These are phyloP conservation scores for Hanseniaspora lindneri DNA, from an alignment of 805 yeast genomes.

Conservation along the genomic window DNA sequence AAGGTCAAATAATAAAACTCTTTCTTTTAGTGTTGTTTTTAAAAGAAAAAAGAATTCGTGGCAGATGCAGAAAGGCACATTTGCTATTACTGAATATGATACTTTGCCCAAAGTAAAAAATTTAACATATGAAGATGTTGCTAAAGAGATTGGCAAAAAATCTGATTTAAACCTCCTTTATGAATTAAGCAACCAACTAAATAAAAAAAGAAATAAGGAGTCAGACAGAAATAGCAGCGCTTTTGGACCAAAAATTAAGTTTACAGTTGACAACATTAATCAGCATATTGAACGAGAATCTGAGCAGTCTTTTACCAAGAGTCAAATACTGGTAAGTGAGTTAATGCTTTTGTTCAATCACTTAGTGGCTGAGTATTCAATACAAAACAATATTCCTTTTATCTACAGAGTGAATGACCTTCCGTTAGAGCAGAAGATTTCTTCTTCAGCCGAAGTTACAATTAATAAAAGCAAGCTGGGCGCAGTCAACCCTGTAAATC, in stretches of 20 bases:
- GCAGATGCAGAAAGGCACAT: background rate
- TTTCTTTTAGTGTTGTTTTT: slow-evolving; percentile 4
- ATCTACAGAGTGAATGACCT: slow-evolving; percentile 33
- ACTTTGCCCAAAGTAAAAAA: background rate
- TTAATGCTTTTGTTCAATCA: slow-evolving; percentile 71
- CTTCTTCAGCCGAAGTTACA: background rate
- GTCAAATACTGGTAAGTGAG: slow-evolving; percentile 64
- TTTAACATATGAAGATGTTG: slow-evolving; percentile 6
- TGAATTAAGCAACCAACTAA: background rate
- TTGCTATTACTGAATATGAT: background rate
- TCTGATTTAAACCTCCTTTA: background rate
- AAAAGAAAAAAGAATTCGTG: background rate
- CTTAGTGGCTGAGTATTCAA: slow-evolving; percentile 42
- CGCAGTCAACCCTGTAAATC: background rate
- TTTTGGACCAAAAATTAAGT: background rate
- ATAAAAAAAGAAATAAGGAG: background rate
- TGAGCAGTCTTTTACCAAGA: slow-evolving; percentile 19
- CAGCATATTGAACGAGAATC: background rate
- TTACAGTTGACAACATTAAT: background rate
- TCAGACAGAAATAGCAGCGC: too few species aligned
- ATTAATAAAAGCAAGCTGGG: background rate
- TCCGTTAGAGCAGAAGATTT: slow-evolving; percentile 15
- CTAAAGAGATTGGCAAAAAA: background rate
- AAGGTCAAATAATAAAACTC: background rate
- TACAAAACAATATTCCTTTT: slow-evolving; percentile 37